Conservation (phyloP, 2,329 filamentous ascomycete species). For the Paraphaeosphaeria sporulosa region DNA sequence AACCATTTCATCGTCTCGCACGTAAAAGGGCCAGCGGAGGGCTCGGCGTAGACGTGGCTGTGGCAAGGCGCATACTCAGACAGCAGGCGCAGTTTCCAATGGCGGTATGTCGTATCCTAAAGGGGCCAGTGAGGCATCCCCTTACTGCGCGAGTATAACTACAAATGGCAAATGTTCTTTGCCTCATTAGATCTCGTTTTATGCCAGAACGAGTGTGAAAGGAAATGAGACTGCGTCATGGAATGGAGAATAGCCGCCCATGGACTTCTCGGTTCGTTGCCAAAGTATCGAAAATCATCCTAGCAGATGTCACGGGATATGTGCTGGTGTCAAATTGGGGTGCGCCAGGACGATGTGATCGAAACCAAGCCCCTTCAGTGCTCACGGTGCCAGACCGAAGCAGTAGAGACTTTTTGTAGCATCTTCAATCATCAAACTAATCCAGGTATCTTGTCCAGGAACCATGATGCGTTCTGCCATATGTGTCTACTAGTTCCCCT, state of each 20-base stretch:
- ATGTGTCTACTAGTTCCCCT: not conserved
- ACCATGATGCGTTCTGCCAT: not conserved
- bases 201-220: not conserved
- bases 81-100: too few species aligned
- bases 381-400: not conserved
- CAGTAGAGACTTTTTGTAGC: not conserved
- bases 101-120: too few species aligned
- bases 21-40: too few species aligned
- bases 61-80: too few species aligned
- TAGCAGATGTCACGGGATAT: too few species aligned
- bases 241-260: not conserved
- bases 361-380: too few species aligned
- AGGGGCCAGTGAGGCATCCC: too few species aligned
- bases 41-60: too few species aligned
- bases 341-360: too few species aligned
- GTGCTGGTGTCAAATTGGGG: too few species aligned
- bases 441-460: not conserved
- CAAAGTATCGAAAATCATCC: not conserved
- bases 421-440: not conserved
- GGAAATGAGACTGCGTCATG: constrained; percentile 1
- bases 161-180: not conserved
- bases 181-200: not conserved
- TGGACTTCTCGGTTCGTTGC: not conserved
- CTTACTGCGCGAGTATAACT: not conserved
- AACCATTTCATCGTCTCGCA: too few species aligned